A percentile compares a stretch with the other conserved stretches of the same genome.
Conservation (phyloP, 441 rosid species). For the Populus trichocarpa region DNA sequence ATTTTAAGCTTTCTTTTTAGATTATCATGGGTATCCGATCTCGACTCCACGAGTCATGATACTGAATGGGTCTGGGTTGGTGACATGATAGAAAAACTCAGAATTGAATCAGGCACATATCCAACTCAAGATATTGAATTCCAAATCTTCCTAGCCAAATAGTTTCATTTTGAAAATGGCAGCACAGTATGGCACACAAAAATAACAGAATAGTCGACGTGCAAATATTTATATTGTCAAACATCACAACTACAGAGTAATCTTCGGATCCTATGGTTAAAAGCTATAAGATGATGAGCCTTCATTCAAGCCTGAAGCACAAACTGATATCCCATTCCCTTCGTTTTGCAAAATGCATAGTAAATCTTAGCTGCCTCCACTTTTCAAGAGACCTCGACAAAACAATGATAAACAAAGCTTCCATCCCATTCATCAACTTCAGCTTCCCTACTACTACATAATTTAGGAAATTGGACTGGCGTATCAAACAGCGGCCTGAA, state of each 20-base stretch:
- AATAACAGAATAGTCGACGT: not conserved
- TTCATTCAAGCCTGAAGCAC: not conserved
- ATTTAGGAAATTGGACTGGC: not conserved
- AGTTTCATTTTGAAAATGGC: not conserved
- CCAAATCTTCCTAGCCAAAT: not conserved
- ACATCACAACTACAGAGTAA: not conserved
- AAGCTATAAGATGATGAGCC: not conserved
- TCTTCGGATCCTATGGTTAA: not conserved
- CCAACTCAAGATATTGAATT: not conserved
- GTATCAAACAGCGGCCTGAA: conserved; percentile 38
- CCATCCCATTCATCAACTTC: conserved; percentile 4
- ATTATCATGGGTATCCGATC: too few species aligned
- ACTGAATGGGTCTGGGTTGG: not conserved
- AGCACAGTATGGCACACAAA: not conserved
- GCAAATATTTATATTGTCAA: not conserved
- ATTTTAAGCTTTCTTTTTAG: too few species aligned
- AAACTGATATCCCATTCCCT: not conserved
- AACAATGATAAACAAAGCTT: not conserved
- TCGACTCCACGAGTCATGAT: too few species aligned
- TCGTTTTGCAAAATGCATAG: not conserved
- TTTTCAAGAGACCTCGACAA: not conserved
- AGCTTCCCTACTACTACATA: conserved; percentile 4
- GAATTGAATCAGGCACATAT: not conserved
- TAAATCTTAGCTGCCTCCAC: conserved; percentile 7
- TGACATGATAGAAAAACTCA: too few species aligned